Evolutionary conservation across 2,329 filamentous ascomycete genomes (phyloP), one percentile per base, ranked within the genome.

Genomic region (Colletotrichum zoysiae): DNA sequence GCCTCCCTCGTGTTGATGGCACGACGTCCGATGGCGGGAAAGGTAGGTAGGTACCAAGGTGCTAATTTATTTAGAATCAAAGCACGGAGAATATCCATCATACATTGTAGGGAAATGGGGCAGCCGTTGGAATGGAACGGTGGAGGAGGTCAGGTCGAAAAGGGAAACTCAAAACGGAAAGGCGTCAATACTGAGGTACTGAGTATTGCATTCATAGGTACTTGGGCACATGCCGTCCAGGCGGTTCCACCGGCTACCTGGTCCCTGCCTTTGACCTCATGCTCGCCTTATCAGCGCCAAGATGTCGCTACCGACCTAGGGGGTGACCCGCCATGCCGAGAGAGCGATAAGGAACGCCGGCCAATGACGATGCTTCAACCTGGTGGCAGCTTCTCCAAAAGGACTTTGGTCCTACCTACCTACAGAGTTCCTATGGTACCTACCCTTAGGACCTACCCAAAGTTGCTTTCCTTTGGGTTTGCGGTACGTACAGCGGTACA

Each of bases 231-330:
- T 30, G 4, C 30, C 30, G 30, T 30, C 30, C 30, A 30, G 30
- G 30, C 30, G 30, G 30, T 30, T 30, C 30, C 30, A 30, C 30
- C 30, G 30, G 30, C 30, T 5, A 30, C 30, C 40, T 44, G 53
- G 69, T 48, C 44, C 70, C 69, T 65, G 53, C 42, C 58, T 48
- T 18, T 8, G 11, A 62, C 71, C 63, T 68, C 44, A 30, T 48
- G 9, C 57, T 35, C 23, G 68, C 71, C 69, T 72, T 74, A 69
- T 74, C 71, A 72, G 38, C 63, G 65, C 71, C 71, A 74, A 74
- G 71, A 35, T 18, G n/a, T 7, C 50, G 64, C 69, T 65, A 69
- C 1, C 18, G 20, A 5, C 3, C 30, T 30, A 30, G 35, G 6
- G 26, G 5, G 1, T 5, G 38, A 7, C 46, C 69, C 69, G 50